Evolutionary conservation across 2,329 filamentous ascomycete genomes (phyloP).

Genomic region (Lomentospora prolificans): DNA sequence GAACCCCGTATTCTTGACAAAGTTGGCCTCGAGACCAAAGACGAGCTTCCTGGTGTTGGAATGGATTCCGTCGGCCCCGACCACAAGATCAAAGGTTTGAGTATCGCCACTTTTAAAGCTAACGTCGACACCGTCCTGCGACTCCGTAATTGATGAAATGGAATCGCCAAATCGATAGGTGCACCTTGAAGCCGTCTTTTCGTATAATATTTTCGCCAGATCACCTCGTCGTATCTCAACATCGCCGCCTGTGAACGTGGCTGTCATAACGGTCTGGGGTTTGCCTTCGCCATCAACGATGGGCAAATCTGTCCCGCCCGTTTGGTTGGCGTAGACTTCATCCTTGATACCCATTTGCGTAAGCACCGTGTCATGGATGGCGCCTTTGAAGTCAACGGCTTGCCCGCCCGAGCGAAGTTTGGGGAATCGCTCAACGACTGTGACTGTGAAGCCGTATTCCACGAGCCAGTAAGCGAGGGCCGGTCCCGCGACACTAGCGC

Average conservation of each 20-base stretch:
- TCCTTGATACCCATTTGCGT: not conserved
- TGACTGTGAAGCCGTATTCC: conserved; percentile 21
- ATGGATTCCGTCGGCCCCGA: not conserved
- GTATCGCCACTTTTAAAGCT: not conserved
- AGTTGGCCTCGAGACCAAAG: not conserved
- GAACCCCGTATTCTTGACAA: not conserved
- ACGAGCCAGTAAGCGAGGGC: conserved; percentile 21
- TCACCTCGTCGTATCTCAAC: not conserved
- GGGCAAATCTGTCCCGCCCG: not conserved
- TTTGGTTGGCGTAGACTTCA: not conserved
- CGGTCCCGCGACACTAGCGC: conserved; percentile 24
- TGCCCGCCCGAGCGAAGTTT: conserved; percentile 10
- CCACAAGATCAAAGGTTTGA: not conserved
- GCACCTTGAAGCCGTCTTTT: not conserved
- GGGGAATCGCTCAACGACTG: conserved; percentile 28
- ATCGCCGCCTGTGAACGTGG: not conserved
- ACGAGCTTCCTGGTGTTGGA: not conserved
- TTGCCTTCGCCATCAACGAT: not conserved
- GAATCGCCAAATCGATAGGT: not conserved
- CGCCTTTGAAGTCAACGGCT: not conserved
- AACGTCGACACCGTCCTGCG: not conserved
- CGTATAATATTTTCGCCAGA: not conserved
- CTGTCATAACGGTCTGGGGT: not conserved
- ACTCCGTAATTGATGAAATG: not conserved
- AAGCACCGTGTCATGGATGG: not conserved